Evolutionary conservation across 192 early-diverging fungal species (phyloP).

Genomic region (Cladochytrium replicatum): DNA sequence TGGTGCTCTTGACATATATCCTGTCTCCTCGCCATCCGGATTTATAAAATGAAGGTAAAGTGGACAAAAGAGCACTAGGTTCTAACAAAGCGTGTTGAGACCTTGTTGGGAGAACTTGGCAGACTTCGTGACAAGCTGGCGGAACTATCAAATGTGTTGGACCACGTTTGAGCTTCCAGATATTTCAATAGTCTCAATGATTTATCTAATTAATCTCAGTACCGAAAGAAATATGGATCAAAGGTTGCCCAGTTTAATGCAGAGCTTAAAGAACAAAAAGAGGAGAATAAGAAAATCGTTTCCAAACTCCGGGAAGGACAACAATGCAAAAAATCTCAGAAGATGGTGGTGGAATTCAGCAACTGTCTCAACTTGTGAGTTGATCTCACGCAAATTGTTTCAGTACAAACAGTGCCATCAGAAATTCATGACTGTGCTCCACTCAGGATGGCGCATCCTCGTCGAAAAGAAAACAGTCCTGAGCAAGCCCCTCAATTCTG

Average conservation of each 20-base stretch:
- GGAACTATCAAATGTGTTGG: constrained; percentile 16
- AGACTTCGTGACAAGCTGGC: constrained; percentile 2
- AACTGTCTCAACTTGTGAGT: neutral
- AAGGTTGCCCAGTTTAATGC: neutral
- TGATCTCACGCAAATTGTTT: neutral
- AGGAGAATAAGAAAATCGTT: constrained; percentile 6
- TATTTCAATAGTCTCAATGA: too few species aligned
- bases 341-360: constrained; percentile 1
- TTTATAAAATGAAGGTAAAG: neutral
- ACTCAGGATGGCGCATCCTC: constrained; percentile 14
- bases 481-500: too few species aligned
- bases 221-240: too few species aligned
- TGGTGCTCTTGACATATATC: neutral
- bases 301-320: constrained; percentile 1
- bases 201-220: too few species aligned
- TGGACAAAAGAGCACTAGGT: constrained; percentile 16
- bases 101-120: constrained; percentile 2
- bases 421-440: constrained; percentile 10
- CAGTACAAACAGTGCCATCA: constrained; percentile 16
- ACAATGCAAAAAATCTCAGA: constrained; percentile 6
- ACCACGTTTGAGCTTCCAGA: neutral
- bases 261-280: neutral
- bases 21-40: neutral
- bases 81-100: constrained; percentile 11
- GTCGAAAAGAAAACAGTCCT: too few species aligned